Evolutionary conservation across 2,329 filamentous ascomycete species (phyloP).

Genomic region (Gyromitra esculenta): DNA sequence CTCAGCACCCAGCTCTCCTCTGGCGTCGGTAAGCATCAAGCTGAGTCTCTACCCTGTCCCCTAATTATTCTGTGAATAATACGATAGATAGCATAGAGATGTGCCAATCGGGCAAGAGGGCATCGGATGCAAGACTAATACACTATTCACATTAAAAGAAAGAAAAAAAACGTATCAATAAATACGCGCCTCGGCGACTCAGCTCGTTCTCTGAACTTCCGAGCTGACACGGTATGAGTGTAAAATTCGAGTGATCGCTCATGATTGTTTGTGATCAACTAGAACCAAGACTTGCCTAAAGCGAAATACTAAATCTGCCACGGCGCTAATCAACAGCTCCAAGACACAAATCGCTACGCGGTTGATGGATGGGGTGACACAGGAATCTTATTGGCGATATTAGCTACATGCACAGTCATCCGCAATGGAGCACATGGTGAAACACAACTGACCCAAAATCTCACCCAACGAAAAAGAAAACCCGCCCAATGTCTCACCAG

Average conservation of each 20-base stretch:
- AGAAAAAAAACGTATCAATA: too few species aligned
- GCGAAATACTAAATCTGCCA: neutral
- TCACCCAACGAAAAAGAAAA: neutral
- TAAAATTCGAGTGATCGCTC: too few species aligned
- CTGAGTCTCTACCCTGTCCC: neutral
- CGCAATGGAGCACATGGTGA: neutral
- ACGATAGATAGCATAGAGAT: neutral
- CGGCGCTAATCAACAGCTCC: too few species aligned
- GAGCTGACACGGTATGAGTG: too few species aligned
- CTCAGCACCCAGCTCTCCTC: neutral
- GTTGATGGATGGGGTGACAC: neutral
- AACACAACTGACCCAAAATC: neutral
- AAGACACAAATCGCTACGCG: too few species aligned
- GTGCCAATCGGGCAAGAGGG: neutral
- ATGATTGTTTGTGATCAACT: too few species aligned
- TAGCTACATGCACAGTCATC: too few species aligned
- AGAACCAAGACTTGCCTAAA: neutral
- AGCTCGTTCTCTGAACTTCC: neutral
- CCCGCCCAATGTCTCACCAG: neutral
- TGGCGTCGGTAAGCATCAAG: neutral
- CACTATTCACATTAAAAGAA: too few species aligned
- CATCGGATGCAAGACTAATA: neutral
- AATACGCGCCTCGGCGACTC: neutral
- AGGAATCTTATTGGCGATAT: neutral
- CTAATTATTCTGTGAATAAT: neutral